Base-by-base conservation (phyloP, 176 grass and related monocot species). In the Phragmites australis region DNA sequence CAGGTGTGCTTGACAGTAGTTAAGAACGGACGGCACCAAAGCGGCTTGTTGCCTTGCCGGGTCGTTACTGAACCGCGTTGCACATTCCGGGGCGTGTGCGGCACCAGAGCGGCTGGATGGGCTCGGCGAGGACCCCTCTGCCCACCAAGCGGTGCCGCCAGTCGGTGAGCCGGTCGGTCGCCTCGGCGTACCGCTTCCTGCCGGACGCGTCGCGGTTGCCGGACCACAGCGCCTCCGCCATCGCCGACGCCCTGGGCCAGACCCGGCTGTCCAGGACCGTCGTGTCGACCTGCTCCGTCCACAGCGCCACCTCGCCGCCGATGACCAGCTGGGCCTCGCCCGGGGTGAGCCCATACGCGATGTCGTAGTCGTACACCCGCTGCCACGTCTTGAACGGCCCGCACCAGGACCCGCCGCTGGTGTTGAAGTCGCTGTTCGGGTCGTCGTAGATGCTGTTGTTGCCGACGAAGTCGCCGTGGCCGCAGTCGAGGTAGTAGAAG, bases 401-500 rank as follows among this genome's bases (percentile, higher is more conserved):
- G 76, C 92, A 98, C 96, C 96, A 98, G 0, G 92, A 94, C 59
- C 90, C 96, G 32, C 96, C 90, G 19, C 49, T 46, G 11, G 78
- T 59, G 3, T 59, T 0, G 41, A 58, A 85, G 85, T 99, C 92
- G 39, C 81, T 87, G 50, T 80, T 88, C 25, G 76, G 92, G 55
- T 85, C 65, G 66, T 99, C 92, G 81, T 91, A 99, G 27, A 32
- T 1, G 61, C 84, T 89, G 88, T 93, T 60, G 85, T 99, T 99
- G 19, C 90, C 86, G 17, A 92, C 1, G 81, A 91, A 99, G 41
- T 83, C 81, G 68, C 90, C 92, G 81, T 88, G 86, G 46, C 96
- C 92, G 71, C 92, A 99, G 86, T 99, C 96, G 61, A 99, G 91
- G 80, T 99, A 99, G 75, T 99, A 99, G 88, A 95, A 99, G 37